Evolutionary conservation across 202 grass and related monocot genomes (phyloP), one percentile per base, ranked within the genome.

Genomic region (Saccharum hybrid): DNA sequence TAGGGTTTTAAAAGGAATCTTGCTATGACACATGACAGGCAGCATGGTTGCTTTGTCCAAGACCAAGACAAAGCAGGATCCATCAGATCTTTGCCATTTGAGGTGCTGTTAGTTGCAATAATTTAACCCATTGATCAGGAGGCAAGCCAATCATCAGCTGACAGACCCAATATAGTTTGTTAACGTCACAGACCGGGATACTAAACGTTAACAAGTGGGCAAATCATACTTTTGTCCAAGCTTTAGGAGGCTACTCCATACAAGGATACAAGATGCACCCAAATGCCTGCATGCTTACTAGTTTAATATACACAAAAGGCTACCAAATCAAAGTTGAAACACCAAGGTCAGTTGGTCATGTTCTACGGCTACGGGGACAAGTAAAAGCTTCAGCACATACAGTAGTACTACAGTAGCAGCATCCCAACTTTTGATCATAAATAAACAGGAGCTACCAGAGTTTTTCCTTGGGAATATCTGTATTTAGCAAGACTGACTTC

Each of bases 161-260:
- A 82, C 70, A 64, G 10, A 52, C 74, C 23, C 15, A 59, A 14
- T 48, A 81, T n/a, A n/a, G 22, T 64, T 66, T 79, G 23, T 54
- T 82, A 74, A 65, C 7, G 63, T 48, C 40, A 86, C 68, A 57
- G 61, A 77, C 36, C 66, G 10, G 64, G 59, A 23, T 14, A 71
- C 9, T 59, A 83, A 7, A 51, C 43, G 61, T 26, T 61, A 81
- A 75, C 71, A 87, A 42, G 30, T 82, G 77, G 70, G 39, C 86
- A 77, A 91, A 92, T 64, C 78, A 76, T 67, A 33, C 82, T 28
- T 28, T 70, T 92, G 84, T 90, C 87, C 54, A 77, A 66, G 46
- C 89, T 94, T 88, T 90, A 76, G 89, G 89, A 90, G 81, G 57
- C 89, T 83, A 87, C 74, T 43, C 37, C 76, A 48, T 76, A 78